A percentile compares a stretch with the other conserved stretches of the same genome.
phyloP scores from a whole-genome alignment of 2,329 filamentous ascomycete species.

The Penicillium sp. region DNA sequence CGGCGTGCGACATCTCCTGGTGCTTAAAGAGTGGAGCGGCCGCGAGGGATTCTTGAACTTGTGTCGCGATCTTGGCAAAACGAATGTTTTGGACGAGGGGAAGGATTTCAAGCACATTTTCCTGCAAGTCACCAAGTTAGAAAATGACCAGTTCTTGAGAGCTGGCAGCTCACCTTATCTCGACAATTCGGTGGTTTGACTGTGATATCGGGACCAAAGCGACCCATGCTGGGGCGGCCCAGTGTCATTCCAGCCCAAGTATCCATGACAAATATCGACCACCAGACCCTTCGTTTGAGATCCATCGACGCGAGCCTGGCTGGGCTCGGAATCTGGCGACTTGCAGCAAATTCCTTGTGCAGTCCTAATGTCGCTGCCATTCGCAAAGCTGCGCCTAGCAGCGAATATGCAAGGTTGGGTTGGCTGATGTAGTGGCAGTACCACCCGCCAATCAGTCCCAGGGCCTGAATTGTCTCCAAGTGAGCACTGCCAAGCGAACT shows the following conservation, averaged over 20 bases:
- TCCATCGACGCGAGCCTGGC: constrained; percentile 56
- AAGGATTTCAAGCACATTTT: constrained; percentile 63
- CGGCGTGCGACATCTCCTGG: constrained; percentile 64
- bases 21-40: constrained; percentile 65
- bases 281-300: constrained; percentile 67
- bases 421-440: constrained; percentile 77
- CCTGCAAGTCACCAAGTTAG: constrained; percentile 34
- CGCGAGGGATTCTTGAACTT: constrained; percentile 72
- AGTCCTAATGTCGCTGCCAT: constrained; percentile 73
- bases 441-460: constrained; percentile 69
- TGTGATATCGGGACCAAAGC: constrained; percentile 66
- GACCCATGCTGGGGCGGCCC: constrained; percentile 66
- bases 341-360: constrained; percentile 60
- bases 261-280: constrained; percentile 70
- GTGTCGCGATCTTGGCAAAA: constrained; percentile 75
- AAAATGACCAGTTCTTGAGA: neutral
- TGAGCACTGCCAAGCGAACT: constrained; percentile 68
- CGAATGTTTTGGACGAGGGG: constrained; percentile 73
- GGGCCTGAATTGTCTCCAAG: constrained; percentile 69
- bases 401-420: constrained; percentile 71
- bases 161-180: constrained; percentile 27
- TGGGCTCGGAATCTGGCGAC: constrained; percentile 43
- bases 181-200: constrained; percentile 59
- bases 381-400: constrained; percentile 67
- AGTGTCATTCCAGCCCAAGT: constrained; percentile 71